Evolutionary conservation across 495 filamentous ascomycete genomes (phyloP).

Genomic region (Apodospora peruviana): DNA sequence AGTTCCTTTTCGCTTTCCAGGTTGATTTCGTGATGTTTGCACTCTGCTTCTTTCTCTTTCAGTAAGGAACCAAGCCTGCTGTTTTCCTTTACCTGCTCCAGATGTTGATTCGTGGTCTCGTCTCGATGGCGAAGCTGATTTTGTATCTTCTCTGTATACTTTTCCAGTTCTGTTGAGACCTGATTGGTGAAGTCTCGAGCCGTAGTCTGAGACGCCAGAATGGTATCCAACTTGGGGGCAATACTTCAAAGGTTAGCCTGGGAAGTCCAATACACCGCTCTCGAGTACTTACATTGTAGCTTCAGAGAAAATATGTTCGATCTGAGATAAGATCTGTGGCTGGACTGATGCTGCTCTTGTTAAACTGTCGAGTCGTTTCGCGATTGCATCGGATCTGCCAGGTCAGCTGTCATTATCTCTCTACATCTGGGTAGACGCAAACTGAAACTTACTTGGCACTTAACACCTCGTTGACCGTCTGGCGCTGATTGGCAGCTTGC

Average conservation of each 20-base stretch:
- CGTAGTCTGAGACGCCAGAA: constrained; percentile 4
- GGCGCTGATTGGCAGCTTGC: not conserved
- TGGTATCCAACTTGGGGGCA: constrained; percentile 10
- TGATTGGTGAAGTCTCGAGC: not conserved
- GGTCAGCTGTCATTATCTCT: not conserved
- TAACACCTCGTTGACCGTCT: not conserved
- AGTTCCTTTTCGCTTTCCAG: constrained; percentile 4
- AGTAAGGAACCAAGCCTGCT: constrained; percentile 11
- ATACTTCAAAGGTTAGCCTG: constrained; percentile 13
- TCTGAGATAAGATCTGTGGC: constrained; percentile 2
- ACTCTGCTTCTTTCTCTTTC: constrained; percentile 13
- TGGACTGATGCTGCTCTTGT: constrained; percentile 2
- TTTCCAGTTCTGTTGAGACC: constrained; percentile 10
- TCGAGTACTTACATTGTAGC: too few species aligned
- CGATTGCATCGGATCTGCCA: constrained; percentile 10
- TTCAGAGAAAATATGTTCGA: too few species aligned
- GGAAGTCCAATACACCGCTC: not conserved
- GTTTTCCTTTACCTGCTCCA: constrained; percentile 15
- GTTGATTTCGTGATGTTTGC: constrained; percentile 5
- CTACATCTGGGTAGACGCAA: too few species aligned
- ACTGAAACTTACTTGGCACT: not conserved
- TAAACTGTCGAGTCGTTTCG: constrained; percentile 8
- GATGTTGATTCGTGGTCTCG: constrained; percentile 12
- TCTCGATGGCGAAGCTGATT: constrained; percentile 14
- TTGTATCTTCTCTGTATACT: constrained; percentile 8